These are phyloP conservation scores for Forsythia suspensa DNA, from an alignment of 257 asterid species.

Conservation along the genomic window DNA sequence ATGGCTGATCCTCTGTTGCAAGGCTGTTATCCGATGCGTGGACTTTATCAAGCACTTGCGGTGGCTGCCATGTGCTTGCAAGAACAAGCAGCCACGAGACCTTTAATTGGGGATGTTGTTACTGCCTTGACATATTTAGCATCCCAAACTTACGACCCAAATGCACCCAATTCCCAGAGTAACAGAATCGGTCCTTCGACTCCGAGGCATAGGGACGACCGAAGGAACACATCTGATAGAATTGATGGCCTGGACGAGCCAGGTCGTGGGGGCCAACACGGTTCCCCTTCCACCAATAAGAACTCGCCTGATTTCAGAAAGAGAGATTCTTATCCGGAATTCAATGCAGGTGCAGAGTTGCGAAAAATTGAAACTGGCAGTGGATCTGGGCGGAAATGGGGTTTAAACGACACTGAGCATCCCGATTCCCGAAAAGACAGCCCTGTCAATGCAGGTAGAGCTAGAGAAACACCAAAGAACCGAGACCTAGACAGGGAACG, in stretches of 20 bases:
- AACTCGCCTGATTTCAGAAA: slow-evolving; percentile 51
- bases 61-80: slow-evolving; percentile 99
- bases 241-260: slow-evolving; percentile 44
- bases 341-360: slow-evolving; percentile 38
- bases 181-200: slow-evolving; percentile 59
- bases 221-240: slow-evolving; percentile 55
- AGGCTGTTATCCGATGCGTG: slow-evolving; percentile 83
- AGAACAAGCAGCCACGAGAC: slow-evolving; percentile 91
- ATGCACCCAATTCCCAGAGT: slow-evolving; percentile 38
- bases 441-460: slow-evolving; percentile 46
- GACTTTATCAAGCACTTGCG: slow-evolving; percentile 86
- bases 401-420: slow-evolving; percentile 39
- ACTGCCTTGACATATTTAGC: slow-evolving; percentile 80
- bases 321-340: slow-evolving; percentile 38
- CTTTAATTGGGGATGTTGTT: slow-evolving; percentile 86
- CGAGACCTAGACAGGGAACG: slow-evolving; percentile 54
- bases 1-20: slow-evolving; percentile 95
- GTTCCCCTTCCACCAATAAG: slow-evolving; percentile 55
- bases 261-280: slow-evolving; percentile 39
- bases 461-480: slow-evolving; percentile 46
- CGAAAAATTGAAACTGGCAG: slow-evolving; percentile 43
- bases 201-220: slow-evolving; percentile 64
- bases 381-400: slow-evolving; percentile 51
- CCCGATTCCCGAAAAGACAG: slow-evolving; percentile 45
- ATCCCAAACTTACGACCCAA: slow-evolving; percentile 75